A percentile compares a stretch with the other conserved stretches of the same genome.
Conservation (phyloP, 345 rosid genomes). For the Kernera saxatilis region DNA sequence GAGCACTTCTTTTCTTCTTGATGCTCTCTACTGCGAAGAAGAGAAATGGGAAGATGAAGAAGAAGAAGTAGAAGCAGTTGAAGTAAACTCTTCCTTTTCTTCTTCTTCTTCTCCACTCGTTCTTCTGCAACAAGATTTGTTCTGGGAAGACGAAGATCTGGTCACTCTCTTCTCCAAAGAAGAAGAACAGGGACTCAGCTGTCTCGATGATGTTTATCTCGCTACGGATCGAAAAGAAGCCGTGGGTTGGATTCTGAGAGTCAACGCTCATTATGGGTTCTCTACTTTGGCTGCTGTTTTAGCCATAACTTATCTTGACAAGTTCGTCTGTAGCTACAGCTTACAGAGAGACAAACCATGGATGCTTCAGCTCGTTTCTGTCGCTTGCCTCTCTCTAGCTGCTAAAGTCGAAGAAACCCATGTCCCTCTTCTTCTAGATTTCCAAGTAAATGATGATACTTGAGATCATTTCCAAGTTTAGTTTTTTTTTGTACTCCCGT, state of each 20-base stretch:
- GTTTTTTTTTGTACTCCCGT: background rate
- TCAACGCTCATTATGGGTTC: slow-evolving; percentile 61
- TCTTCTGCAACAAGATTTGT: slow-evolving; percentile 57
- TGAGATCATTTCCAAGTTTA: background rate
- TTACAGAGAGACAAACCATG: slow-evolving; percentile 70
- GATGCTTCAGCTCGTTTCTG: slow-evolving; percentile 86
- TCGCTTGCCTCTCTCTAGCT: slow-evolving; percentile 83
- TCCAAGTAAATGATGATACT: slow-evolving; percentile 48
- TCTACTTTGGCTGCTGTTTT: slow-evolving; percentile 62
- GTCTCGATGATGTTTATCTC: slow-evolving; percentile 30
- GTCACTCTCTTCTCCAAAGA: slow-evolving; percentile 60
- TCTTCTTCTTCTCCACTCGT: slow-evolving; percentile 33
- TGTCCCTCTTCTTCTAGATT: slow-evolving; percentile 76
- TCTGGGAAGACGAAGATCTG: slow-evolving; percentile 79
- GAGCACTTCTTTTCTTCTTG: slow-evolving; percentile 37
- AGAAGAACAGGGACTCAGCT: slow-evolving; percentile 28
- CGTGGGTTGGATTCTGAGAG: slow-evolving; percentile 74
- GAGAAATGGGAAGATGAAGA: slow-evolving; percentile 58
- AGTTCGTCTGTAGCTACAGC: slow-evolving; percentile 51
- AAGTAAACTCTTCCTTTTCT: slow-evolving; percentile 19
- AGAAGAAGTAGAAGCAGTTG: slow-evolving; percentile 28
- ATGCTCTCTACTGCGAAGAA: slow-evolving; percentile 70
- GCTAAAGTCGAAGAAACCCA: slow-evolving; percentile 93
- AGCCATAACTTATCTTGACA: slow-evolving; percentile 77
- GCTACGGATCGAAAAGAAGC: slow-evolving; percentile 53